These are phyloP conservation scores for Astrephomene gubernaculifera DNA, from an alignment of 139 green algal species.

Conservation along the genomic window DNA sequence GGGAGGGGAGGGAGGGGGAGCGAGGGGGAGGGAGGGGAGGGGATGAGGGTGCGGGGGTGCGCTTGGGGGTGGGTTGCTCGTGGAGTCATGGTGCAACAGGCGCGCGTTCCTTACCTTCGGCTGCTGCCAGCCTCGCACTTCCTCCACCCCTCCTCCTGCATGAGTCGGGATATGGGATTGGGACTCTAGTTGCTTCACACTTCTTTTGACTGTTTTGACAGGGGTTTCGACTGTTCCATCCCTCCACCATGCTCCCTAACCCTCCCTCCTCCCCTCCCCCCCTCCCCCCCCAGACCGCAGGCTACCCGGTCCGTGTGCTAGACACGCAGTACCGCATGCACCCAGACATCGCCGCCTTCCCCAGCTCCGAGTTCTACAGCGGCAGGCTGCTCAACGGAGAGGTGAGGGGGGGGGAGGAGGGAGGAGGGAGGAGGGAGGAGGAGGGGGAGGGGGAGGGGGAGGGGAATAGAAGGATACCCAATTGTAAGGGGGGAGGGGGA, in stretches of 20 bases:
- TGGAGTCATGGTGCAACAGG: too few species aligned
- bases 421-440: neutral
- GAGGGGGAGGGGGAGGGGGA: too few species aligned
- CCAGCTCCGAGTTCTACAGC: conserved; percentile 86
- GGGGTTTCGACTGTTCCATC: too few species aligned
- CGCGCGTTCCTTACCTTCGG: too few species aligned
- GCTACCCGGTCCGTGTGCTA: conserved; percentile 56
- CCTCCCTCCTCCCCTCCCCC: neutral
- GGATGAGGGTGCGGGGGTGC: neutral
- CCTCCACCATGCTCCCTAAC: neutral
- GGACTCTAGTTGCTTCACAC: neutral
- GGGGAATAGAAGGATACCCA: too few species aligned
- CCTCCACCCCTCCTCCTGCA: too few species aligned
- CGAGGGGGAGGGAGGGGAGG: neutral
- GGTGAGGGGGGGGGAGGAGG: conserved; percentile 36
- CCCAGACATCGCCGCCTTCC: conserved; percentile 87
- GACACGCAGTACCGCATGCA: conserved; percentile 88
- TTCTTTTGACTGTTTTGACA: neutral
- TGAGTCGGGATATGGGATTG: too few species aligned
- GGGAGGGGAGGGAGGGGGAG: too few species aligned
- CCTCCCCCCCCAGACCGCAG: conserved; percentile 3
- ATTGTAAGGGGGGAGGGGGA: too few species aligned
- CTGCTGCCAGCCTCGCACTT: too few species aligned
- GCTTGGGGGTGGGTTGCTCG: too few species aligned
- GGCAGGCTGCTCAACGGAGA: conserved; percentile 77